Base-by-base conservation (phyloP, 352 stramenopile species). In the Thalassiosira hispida region DNA sequence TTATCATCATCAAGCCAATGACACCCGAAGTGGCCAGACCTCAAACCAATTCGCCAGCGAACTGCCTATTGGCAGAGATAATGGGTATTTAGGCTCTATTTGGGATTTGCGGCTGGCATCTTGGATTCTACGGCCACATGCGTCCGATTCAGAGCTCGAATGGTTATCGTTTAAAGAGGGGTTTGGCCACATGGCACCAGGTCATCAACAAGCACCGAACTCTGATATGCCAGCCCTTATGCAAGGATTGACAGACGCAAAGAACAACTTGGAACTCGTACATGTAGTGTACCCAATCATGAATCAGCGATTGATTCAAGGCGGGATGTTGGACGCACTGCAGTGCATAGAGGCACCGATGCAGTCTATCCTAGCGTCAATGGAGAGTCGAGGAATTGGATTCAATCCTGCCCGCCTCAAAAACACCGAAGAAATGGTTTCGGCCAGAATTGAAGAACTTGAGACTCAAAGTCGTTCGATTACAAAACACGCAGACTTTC, bases 381-480 rank as follows among this genome's bases (percentile, higher is more conserved):
- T 88, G 77, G 81, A 88, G 63, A 81, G 70, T 72, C 61, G 68
- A 56, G 81, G 81, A 8, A 74, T 88, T 22, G 77, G 47, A 11
- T 84, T 86, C 44, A 56, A 73, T 56, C 56, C 77, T 11, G 35
- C 78, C n/a, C 49, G 72, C 11, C 35, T 88, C 25, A 51, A 72
- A 27, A 47, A 46, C 25, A 74, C 83, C 18, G 52, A 83, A 57
- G 35, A 27, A 8, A 29, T 81, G 16, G 44, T 88, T 20, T 69
- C 79, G 25, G 38, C 51, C 23, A 52, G 66, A 51, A 60, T 81
- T 25, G 33, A 74, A 12, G 35, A 73, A 22, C 67, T 88, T 8
- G 64, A 81, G 53, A 47, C 23, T 51, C 35, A 76, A 60, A 60
- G 47, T 20, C 53, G 59, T 64, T 38, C 23, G n/a, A 77, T 86